phyloP scores from a whole-genome alignment of 2,329 filamentous ascomycete genomes.

The Pseudogymnoascus destructans region DNA sequence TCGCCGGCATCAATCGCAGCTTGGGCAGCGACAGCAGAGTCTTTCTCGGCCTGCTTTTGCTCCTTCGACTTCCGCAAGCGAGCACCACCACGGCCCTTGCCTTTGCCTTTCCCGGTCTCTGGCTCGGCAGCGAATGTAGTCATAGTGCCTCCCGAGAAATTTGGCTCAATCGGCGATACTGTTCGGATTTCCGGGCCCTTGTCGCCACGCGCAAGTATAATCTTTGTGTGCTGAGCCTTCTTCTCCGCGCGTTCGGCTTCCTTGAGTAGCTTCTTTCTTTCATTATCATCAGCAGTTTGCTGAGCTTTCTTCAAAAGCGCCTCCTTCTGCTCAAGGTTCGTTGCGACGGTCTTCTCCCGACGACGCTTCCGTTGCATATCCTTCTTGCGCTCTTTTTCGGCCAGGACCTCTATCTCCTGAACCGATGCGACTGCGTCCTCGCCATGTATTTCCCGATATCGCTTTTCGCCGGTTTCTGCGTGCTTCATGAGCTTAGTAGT shows the following conservation, averaged over 20 bases:
- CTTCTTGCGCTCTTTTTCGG: constrained; percentile 98
- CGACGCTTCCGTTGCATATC: constrained; percentile 97
- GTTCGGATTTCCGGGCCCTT: constrained; percentile 59
- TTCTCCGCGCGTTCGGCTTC: constrained; percentile 85
- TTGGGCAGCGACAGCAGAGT: constrained; percentile 76
- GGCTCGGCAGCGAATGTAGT: constrained; percentile 56
- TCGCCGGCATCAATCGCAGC: constrained; percentile 69
- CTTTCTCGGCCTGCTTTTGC: constrained; percentile 69
- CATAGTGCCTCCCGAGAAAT: constrained; percentile 74
- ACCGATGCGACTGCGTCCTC: constrained; percentile 75
- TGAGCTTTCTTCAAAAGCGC: constrained; percentile 66
- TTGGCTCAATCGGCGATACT: constrained; percentile 59
- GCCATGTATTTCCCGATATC: constrained; percentile 66
- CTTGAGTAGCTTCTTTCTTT: constrained; percentile 65
- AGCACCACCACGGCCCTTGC: constrained; percentile 37
- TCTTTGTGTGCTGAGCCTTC: constrained; percentile 82
- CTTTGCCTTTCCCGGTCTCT: constrained; percentile 38
- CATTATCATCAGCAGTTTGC: constrained; percentile 67
- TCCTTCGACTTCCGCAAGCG: constrained; percentile 85
- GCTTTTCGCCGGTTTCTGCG: constrained; percentile 56
- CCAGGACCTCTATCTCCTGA: constrained; percentile 75
- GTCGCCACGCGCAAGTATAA: constrained; percentile 74
- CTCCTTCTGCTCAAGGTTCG: constrained; percentile 83
- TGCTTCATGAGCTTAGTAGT: constrained; percentile 54
- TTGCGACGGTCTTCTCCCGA: constrained; percentile 88